These are phyloP conservation scores for Stagonosporopsis cucurbitacearum DNA, from an alignment of 2,329 filamentous ascomycete genomes.

Conservation along the genomic window DNA sequence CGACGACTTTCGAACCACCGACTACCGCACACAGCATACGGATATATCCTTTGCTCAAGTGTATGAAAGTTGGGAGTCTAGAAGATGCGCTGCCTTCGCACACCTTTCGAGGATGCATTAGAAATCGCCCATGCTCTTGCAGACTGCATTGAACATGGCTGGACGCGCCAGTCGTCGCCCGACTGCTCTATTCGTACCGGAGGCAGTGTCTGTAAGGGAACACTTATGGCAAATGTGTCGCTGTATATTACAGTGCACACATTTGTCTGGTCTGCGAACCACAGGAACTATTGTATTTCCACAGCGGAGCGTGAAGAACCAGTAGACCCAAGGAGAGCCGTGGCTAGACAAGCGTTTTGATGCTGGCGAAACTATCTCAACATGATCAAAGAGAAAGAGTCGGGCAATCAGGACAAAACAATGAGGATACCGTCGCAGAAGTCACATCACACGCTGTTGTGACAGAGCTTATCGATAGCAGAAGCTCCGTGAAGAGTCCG, in stretches of 20 bases:
- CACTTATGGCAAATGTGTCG: not conserved
- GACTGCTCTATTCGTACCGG: not conserved
- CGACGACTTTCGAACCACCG: slow-evolving; percentile 11
- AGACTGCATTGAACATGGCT: not conserved
- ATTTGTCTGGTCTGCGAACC: not conserved
- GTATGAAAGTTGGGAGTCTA: no score
- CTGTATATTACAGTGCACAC: not conserved
- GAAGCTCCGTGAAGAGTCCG: slow-evolving; percentile 4
- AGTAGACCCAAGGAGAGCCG: not conserved
- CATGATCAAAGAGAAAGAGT: not conserved
- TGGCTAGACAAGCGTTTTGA: not conserved
- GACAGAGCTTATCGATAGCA: slow-evolving; percentile 17
- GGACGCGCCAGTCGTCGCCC: not conserved
- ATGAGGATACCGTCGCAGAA: not conserved
- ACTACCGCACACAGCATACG: slow-evolving; percentile 1
- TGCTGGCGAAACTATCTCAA: not conserved
- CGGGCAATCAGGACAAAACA: not conserved
- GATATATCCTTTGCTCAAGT: not conserved
- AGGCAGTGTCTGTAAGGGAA: not conserved
- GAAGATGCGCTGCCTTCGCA: not conserved
- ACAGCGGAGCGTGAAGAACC: not conserved
- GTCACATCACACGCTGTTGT: not conserved
- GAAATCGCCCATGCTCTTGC: not conserved
- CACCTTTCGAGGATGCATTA: not conserved
- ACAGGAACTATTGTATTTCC: no score